phyloP scores from a whole-genome alignment of 2,329 filamentous ascomycete genomes.

The Zasmidium angulare region DNA sequence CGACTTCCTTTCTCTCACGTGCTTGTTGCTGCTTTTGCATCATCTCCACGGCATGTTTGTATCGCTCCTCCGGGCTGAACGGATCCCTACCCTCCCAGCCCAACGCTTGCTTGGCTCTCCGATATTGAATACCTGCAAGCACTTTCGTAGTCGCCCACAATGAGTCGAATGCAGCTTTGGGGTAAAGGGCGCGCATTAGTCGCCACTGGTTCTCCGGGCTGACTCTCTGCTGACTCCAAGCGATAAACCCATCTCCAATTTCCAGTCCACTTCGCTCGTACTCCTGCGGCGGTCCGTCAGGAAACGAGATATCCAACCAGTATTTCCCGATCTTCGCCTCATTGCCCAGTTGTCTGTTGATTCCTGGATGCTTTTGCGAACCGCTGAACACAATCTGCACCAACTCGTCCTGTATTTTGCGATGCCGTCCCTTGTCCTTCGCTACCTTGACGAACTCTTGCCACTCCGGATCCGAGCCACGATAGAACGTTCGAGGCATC shows the following conservation, averaged over 20 bases:
- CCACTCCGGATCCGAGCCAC: slow-evolving; percentile 55
- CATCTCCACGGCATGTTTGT: slow-evolving; percentile 30
- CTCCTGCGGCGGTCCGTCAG: slow-evolving; percentile 49
- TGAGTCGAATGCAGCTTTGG: slow-evolving; percentile 36
- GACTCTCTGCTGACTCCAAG: slow-evolving; percentile 42
- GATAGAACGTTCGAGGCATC: slow-evolving; percentile 45
- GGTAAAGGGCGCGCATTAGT: slow-evolving; percentile 39
- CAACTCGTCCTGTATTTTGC: slow-evolving; percentile 43
- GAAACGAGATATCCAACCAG: slow-evolving; percentile 52
- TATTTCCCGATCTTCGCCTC: slow-evolving; percentile 42
- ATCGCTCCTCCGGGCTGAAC: slow-evolving; percentile 33
- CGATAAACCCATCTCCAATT: slow-evolving; percentile 39
- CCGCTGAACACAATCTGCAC: slow-evolving; percentile 36
- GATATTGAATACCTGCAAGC: slow-evolving; percentile 37
- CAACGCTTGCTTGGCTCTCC: slow-evolving; percentile 38
- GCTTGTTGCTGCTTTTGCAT: slow-evolving; percentile 30
- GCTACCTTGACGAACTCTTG: slow-evolving; percentile 50
- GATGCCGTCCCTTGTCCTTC: slow-evolving; percentile 41
- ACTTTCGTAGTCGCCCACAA: slow-evolving; percentile 37
- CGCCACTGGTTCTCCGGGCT: slow-evolving; percentile 42
- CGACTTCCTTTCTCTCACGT: slow-evolving; percentile 20
- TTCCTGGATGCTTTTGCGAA: slow-evolving; percentile 32
- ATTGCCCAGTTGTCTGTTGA: slow-evolving; percentile 37
- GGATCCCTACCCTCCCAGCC: slow-evolving; percentile 36
- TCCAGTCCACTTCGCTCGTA: slow-evolving; percentile 50